Base-by-base conservation (phyloP, 2,329 filamentous ascomycete species). In the Remersonia thermophila region DNA sequence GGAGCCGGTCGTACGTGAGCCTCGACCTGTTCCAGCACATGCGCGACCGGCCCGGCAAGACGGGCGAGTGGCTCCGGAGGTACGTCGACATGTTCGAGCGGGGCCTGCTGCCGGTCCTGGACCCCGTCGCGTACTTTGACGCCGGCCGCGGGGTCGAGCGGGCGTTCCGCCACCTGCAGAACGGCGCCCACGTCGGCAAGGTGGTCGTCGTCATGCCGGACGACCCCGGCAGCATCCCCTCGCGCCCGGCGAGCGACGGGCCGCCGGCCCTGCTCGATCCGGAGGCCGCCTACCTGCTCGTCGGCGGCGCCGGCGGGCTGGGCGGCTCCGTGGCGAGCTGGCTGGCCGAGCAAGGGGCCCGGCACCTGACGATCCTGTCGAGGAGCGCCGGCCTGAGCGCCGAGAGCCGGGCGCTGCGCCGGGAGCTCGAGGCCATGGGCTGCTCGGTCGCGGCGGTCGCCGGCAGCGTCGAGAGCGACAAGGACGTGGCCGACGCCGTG, bases 241-340 rank as follows among this genome's bases (percentile, higher is more conserved):
- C 32, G 11, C 10, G 7, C 7, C 20, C 23, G 4, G 20, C n/a
- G 20, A n/a, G n/a, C 5, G 7, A 7, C 16, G 16, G 7, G 13
- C 13, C 25, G 4, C 15, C 29, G 11, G 14, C n/a, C 11, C 41
- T 18, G 8, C 51, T 69, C 7, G 56, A 55, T 30, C 36, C 47
- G 2, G 56, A 69, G 39, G 62, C 59, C 3, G 64, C 64, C 1
- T 71, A 71, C 45, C 51, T 71, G 32, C 56, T 71, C 26, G 60
- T 70, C 13, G 67, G 68, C 11, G 65, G 67, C n/a, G 66, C 65
- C 0, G 67, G 67, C 25, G 67, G 66, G 16, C 54, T 71, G 10
- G 67, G 67, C 5, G 58, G 63, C 27, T 65, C 62, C 39, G 62
- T 72, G 50, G 54, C 64, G 8, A 56, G 56, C 6, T 64, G 65